A percentile compares a stretch with the other conserved stretches of the same genome.
These are phyloP conservation scores for Drechslera avenae DNA, from an alignment of 2,329 filamentous ascomycete genomes.

Conservation along the genomic window DNA sequence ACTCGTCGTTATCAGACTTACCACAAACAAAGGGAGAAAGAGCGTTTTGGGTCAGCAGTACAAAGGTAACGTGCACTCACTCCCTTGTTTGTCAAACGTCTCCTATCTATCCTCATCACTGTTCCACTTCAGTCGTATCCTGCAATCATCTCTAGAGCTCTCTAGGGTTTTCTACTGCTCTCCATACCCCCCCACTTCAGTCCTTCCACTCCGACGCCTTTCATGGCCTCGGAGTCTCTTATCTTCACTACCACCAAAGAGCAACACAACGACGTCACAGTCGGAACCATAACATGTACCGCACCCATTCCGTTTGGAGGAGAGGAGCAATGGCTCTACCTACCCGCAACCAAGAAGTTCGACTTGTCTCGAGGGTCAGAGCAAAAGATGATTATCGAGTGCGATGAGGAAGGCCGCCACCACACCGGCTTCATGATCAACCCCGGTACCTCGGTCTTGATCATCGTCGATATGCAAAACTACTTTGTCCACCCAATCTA, in stretches of 20 bases:
- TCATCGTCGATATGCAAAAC: constrained; percentile 54
- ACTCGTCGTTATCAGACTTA: constrained; percentile 27
- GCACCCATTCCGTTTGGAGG: constrained; percentile 51
- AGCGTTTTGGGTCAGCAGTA: constrained; percentile 9
- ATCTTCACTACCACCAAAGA: constrained; percentile 21
- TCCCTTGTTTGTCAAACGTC: background rate
- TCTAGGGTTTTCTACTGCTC: background rate
- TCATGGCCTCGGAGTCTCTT: constrained; percentile 24
- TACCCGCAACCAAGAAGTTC: constrained; percentile 49
- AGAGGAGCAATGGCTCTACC: constrained; percentile 50
- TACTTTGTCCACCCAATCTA: constrained; percentile 48
- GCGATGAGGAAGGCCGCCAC: constrained; percentile 46
- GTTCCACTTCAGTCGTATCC: background rate
- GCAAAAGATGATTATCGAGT: constrained; percentile 47
- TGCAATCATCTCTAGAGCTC: background rate
- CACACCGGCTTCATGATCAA: constrained; percentile 51
- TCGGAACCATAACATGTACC: constrained; percentile 42
- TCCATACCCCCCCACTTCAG: background rate
- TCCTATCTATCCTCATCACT: background rate
- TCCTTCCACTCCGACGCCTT: constrained; percentile 1
- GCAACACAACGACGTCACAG: constrained; percentile 24
- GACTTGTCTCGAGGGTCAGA: constrained; percentile 48
- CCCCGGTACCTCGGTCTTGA: constrained; percentile 47
- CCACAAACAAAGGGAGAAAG: constrained; percentile 25
- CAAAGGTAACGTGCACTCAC: constrained; percentile 13